Percentiles rank a stretch among this genome's conserved stretches.
Evolutionary conservation across 2,329 filamentous ascomycete genomes (phyloP).

Genomic region (Apiospora koreana): DNA sequence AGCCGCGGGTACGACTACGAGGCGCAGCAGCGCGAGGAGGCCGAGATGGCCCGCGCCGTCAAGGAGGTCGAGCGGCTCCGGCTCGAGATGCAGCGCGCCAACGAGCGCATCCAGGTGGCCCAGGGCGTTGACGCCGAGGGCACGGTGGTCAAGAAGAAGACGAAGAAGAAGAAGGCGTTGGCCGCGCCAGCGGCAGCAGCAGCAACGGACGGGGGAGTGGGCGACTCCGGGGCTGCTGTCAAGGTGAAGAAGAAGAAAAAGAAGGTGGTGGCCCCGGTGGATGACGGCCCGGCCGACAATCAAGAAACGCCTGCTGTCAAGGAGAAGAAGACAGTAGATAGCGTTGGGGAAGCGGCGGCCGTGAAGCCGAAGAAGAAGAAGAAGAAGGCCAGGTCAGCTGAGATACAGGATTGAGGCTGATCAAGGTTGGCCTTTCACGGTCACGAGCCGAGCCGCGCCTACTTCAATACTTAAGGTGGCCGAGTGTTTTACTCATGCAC

Average conservation of each 20-base stretch:
- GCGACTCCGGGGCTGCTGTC: conserved; percentile 18
- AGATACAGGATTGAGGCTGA: conserved; percentile 24
- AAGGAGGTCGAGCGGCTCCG: conserved; percentile 84
- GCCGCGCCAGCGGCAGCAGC: conserved; percentile 12
- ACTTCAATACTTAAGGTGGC: too few relatives aligned
- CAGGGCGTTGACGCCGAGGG: conserved; percentile 68
- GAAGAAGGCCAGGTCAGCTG: conserved; percentile 43
- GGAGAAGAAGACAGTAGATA: conserved; percentile 21
- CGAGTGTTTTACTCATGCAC: background rate
- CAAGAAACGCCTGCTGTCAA: conserved; percentile 19
- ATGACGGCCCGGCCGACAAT: conserved; percentile 22
- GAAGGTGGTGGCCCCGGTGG: conserved; percentile 34
- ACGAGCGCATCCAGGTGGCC: conserved; percentile 72
- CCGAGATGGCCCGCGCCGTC: conserved; percentile 86
- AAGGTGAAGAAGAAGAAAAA: conserved; percentile 56
- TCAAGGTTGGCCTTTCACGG: background rate
- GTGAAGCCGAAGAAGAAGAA: conserved; percentile 49
- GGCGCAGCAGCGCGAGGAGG: conserved; percentile 72
- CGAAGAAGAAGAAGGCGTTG: conserved; percentile 62
- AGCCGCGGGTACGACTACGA: conserved; percentile 57
- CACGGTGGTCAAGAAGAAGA: conserved; percentile 67
- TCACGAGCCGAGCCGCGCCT: background rate
- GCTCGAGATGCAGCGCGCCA: conserved; percentile 84
- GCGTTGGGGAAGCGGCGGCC: conserved; percentile 18
- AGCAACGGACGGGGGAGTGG: conserved; percentile 17